Percentiles rank a stretch among this genome's conserved stretches.
These are phyloP conservation scores for Syzygium aromaticum DNA, from an alignment of 345 rosid species.

Conservation along the genomic window DNA sequence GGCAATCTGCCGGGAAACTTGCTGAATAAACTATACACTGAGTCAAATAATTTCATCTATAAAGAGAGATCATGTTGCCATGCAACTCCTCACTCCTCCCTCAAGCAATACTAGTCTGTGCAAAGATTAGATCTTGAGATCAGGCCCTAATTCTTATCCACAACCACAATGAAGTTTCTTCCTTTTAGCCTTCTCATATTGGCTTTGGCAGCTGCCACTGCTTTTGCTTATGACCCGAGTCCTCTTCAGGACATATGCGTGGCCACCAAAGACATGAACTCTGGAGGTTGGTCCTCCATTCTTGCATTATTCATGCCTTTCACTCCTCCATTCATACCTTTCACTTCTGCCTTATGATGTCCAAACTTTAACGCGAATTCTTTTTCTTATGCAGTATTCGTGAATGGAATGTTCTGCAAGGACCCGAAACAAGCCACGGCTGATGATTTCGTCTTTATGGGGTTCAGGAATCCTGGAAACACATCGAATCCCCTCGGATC, in stretches of 20 bases:
- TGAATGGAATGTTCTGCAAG: slow-evolving; percentile 29
- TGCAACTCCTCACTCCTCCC: background rate
- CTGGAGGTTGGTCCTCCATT: background rate
- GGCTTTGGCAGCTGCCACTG: background rate
- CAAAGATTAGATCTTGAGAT: background rate
- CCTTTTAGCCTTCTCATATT: background rate
- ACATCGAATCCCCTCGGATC: slow-evolving; percentile 1
- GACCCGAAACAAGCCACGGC: background rate
- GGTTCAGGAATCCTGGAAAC: background rate
- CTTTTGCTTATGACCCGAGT: slow-evolving; percentile 12
- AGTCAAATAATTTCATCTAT: background rate
- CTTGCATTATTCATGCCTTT: background rate
- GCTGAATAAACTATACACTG: background rate
- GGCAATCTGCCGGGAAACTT: background rate
- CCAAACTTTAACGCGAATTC: background rate
- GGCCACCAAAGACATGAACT: slow-evolving; percentile 5
- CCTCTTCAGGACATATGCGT: slow-evolving; percentile 25
- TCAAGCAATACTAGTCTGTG: background rate
- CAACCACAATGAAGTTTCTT: background rate
- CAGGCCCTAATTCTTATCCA: background rate
- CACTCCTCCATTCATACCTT: background rate
- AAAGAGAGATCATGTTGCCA: background rate
- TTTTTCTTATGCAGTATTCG: slow-evolving; percentile 14
- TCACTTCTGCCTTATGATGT: background rate
- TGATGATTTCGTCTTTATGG: background rate